These are phyloP conservation scores for Ophiocordyceps sinensis DNA, from an alignment of 2,329 filamentous ascomycete species.

Conservation along the genomic window DNA sequence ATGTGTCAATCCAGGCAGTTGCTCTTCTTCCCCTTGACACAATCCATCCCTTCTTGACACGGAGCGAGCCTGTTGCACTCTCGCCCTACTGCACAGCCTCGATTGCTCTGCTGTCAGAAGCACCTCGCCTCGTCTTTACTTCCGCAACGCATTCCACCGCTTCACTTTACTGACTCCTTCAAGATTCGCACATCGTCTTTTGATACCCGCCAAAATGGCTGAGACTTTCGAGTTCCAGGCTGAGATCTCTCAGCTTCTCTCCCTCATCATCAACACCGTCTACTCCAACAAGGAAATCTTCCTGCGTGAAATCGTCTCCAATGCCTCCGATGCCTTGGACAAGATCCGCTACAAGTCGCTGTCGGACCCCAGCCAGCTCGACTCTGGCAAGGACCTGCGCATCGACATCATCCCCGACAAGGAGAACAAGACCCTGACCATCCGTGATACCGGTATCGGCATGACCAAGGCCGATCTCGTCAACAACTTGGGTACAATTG, in stretches of 20 bases:
- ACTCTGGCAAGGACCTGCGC: conserved; percentile 92
- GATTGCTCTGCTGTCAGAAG: too few relatives aligned
- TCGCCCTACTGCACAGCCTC: too few relatives aligned
- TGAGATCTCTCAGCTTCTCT: conserved; percentile 99
- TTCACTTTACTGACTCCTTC: not conserved
- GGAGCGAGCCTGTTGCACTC: too few relatives aligned
- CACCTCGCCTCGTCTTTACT: not conserved
- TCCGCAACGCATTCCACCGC: not conserved
- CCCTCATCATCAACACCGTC: conserved; percentile 99
- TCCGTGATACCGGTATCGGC: conserved; percentile 96
- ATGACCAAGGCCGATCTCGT: conserved; percentile 99
- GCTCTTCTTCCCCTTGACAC: too few relatives aligned
- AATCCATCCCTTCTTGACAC: too few relatives aligned
- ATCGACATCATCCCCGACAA: conserved; percentile 99
- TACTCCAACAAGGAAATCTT: conserved; percentile 99
- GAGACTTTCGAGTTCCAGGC: conserved; percentile 99
- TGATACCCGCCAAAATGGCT: conserved; percentile 54
- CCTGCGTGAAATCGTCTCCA: conserved; percentile 95
- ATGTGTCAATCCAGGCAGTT: not conserved
- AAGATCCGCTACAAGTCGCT: conserved; percentile 99
- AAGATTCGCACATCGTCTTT: conserved; percentile 7
- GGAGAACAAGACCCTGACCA: conserved; percentile 93
- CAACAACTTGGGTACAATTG: conserved; percentile 99
- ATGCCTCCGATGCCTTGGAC: conserved; percentile 96
- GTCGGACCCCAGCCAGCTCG: conserved; percentile 93